Evolutionary conservation across 768 basidiomycete species (phyloP).

Genomic region (Boletus edulis): DNA sequence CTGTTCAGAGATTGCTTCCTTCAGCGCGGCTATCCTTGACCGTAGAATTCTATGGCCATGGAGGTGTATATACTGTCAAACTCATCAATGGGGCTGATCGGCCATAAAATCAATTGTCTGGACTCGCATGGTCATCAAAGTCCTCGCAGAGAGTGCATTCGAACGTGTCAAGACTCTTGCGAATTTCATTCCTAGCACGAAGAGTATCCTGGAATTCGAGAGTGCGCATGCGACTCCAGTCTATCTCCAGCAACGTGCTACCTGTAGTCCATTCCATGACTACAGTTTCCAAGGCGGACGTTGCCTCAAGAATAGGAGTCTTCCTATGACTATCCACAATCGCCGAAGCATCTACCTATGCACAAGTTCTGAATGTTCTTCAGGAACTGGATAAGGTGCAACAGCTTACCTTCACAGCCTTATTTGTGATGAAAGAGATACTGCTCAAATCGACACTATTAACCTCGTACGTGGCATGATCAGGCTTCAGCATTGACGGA

Average conservation of each 20-base stretch:
- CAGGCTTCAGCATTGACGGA: slow-evolving; percentile 43
- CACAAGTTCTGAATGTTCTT: not conserved
- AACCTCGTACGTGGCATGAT: slow-evolving; percentile 65
- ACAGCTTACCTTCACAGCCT: slow-evolving; percentile 79
- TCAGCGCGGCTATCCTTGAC: slow-evolving; percentile 72
- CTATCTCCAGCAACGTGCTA: slow-evolving; percentile 64
- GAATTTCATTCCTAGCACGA: slow-evolving; percentile 51
- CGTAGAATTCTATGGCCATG: slow-evolving; percentile 77
- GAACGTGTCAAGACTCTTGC: slow-evolving; percentile 40
- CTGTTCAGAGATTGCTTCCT: slow-evolving; percentile 89
- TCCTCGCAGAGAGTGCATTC: slow-evolving; percentile 60
- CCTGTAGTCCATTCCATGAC: slow-evolving; percentile 56
- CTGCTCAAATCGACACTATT: slow-evolving; percentile 63
- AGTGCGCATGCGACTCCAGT: slow-evolving; percentile 80
- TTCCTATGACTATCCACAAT: slow-evolving; percentile 69
- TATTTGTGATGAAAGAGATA: slow-evolving; percentile 71
- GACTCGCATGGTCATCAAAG: slow-evolving; percentile 75
- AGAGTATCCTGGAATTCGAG: slow-evolving; percentile 90
- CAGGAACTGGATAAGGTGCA: not conserved
- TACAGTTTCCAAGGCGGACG: slow-evolving; percentile 46
- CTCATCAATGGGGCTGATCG: slow-evolving; percentile 8
- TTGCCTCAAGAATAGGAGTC: slow-evolving; percentile 56
- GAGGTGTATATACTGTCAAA: slow-evolving; percentile 63
- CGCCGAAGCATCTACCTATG: slow-evolving; percentile 65
- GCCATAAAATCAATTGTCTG: not conserved